Percentiles rank a stretch among this genome's conserved stretches.
Evolutionary conservation across 2,329 filamentous ascomycete species (phyloP).

Genomic region (Stagonosporopsis rhizophila): DNA sequence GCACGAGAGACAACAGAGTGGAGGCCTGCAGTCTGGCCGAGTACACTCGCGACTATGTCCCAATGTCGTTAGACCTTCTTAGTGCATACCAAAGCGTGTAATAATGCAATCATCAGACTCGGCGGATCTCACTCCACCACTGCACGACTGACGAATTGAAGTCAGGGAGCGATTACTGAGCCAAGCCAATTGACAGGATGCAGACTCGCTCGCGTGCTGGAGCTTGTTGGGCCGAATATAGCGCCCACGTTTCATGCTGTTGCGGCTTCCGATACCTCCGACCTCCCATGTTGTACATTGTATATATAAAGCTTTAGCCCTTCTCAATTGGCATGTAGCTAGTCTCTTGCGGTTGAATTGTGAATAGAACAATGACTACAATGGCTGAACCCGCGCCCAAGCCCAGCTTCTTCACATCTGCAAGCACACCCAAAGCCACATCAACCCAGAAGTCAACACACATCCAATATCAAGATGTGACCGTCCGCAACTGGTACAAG

Average conservation of each 20-base stretch:
- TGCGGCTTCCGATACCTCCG: conserved; percentile 1
- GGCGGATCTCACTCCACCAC: conserved; percentile 18
- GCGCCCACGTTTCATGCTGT: conserved; percentile 2
- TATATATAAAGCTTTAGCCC: conserved; percentile 6
- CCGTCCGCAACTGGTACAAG: conserved; percentile 76
- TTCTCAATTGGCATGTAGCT: not conserved
- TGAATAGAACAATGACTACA: not conserved
- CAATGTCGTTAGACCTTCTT: conserved; percentile 3
- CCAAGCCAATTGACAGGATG: not conserved
- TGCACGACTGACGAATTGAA: conserved; percentile 13
- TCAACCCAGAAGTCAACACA: conserved; percentile 22
- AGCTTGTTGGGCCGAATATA: not conserved
- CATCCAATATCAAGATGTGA: conserved; percentile 27
- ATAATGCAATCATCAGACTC: conserved; percentile 11
- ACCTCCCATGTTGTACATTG: not conserved
- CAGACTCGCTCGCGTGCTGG: not conserved
- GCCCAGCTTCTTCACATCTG: conserved; percentile 9
- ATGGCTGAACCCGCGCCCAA: conserved; percentile 16
- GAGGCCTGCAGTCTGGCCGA: conserved; percentile 14
- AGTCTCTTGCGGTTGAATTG: not conserved
- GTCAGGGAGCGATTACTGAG: conserved; percentile 1
- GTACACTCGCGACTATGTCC: conserved; percentile 13
- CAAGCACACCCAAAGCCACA: conserved; percentile 7
- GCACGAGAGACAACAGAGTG: not conserved
- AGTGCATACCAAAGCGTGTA: conserved; percentile 5